Evolutionary conservation across 768 basidiomycete genomes (phyloP), one percentile per base, ranked within the genome.

Genomic region (Pleurotus ostreatus): DNA sequence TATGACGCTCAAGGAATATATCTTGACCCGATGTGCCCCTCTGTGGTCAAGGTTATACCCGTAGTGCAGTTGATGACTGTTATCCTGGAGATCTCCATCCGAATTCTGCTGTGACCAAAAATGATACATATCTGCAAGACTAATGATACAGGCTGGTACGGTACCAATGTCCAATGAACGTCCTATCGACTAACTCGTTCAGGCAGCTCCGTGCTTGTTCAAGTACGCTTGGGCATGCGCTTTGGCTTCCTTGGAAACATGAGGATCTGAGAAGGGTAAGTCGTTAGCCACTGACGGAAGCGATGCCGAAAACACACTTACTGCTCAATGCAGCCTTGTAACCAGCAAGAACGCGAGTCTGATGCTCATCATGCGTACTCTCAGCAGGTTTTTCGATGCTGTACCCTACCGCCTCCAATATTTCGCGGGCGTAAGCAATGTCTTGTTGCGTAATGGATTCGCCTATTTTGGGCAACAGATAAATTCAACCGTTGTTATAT

Each of bases 301-400:
- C 6, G 7, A 15, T 1, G 49, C 0, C 4, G 7, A 30, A 30
- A 9, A 26, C 7, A 9, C 23, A 46, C 77, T 46, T 58, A 82
- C 82, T 84, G 47, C 66, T 60, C 1, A 84, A 62, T 1, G 82
- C 75, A 30, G 83, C 81, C 59, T 84, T 84, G 65, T 82, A 82
- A 7, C 82, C 82, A 0, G 73, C 82, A 5, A 80, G 62, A 40
- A 84, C 80, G 34, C 75, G 79, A 2, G 62, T 73, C 48, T 69
- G 57, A 53, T 82, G 80, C 59, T 77, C 72, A 59, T 76, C 71
- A 0, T 62, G 68, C 0, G 68, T 67, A 26, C 47, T 39, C 16
- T 34, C 39, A 20, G 56, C 58, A 0, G 65, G 57, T 38, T 65
- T 65, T 34, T 71, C 71, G 43, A 63, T 46, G 1, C 61, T 57